A percentile compares a stretch with the other conserved stretches of the same genome.
Conservation (phyloP, 345 rosid genomes). For the Eucalyptus regnans region DNA sequence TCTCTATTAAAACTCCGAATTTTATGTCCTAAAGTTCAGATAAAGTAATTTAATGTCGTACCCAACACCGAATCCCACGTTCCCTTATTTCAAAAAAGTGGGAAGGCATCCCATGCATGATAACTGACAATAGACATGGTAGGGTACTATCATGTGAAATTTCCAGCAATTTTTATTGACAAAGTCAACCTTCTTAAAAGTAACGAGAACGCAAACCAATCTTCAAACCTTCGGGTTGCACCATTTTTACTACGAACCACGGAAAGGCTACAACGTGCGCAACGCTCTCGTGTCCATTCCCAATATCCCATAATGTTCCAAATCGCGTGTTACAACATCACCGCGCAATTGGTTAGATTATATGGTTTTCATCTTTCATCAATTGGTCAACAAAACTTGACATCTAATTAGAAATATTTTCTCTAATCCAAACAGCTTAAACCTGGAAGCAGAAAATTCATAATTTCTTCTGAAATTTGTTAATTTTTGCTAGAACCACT, state of each 20-base stretch:
- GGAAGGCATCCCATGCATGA: neutral
- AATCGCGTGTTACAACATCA: neutral
- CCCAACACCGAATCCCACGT: rapidly evolving
- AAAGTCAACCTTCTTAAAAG: neutral
- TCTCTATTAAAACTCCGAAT: rapidly evolving
- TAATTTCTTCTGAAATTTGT: too few relatives aligned
- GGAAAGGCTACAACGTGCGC: neutral
- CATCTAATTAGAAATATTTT: neutral
- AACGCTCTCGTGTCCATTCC: neutral
- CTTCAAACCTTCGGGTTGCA: neutral
- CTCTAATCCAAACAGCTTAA: neutral
- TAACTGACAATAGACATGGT: neutral
- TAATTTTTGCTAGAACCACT: too few relatives aligned
- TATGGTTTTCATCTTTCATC: neutral
- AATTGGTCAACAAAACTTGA: neutral
- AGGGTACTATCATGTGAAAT: neutral
- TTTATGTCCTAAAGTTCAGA: too few relatives aligned
- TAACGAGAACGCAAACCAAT: neutral
- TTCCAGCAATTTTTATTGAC: neutral
- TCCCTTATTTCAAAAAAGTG: too few relatives aligned
- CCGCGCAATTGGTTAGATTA: neutral
- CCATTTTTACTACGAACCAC: neutral
- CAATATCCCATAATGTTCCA: neutral
- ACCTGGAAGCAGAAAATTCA: too few relatives aligned
- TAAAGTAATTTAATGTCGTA: rapidly evolving